phyloP scores from a whole-genome alignment of 2,329 filamentous ascomycete genomes.

The Phyllosticta citriasiana region DNA sequence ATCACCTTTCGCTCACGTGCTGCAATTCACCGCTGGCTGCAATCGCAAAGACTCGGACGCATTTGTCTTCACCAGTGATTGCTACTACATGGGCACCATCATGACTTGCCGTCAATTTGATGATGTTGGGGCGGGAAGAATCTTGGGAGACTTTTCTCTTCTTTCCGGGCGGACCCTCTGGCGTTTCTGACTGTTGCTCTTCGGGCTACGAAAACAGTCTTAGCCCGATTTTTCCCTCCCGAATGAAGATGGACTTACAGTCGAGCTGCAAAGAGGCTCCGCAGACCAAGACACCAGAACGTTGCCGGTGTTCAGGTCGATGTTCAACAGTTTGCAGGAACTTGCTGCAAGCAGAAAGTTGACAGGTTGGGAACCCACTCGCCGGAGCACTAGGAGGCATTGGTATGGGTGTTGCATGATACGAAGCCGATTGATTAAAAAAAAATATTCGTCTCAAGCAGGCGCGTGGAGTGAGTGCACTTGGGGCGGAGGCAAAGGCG shows the following conservation, averaged over 20 bases:
- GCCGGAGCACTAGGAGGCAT: constrained; percentile 23
- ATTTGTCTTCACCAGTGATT: constrained; percentile 86
- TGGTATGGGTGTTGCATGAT: constrained; percentile 32
- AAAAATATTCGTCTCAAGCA: background rate
- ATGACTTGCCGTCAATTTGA: constrained; percentile 53
- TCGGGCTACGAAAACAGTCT: constrained; percentile 16
- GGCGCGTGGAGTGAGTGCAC: background rate
- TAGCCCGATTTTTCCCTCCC: constrained; percentile 14
- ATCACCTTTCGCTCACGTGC: constrained; percentile 63
- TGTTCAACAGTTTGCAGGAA: constrained; percentile 61
- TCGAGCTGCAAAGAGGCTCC: constrained; percentile 13
- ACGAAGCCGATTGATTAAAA: background rate
- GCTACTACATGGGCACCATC: constrained; percentile 61
- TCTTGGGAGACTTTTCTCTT: constrained; percentile 24
- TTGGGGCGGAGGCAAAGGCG: background rate
- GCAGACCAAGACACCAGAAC: constrained; percentile 53
- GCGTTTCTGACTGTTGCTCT: constrained; percentile 13
- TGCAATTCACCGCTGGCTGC: constrained; percentile 50
- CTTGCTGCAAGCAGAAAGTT: constrained; percentile 61
- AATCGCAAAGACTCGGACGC: constrained; percentile 70
- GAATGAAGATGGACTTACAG: constrained; percentile 13
- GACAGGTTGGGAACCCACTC: constrained; percentile 9
- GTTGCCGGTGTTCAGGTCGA: constrained; percentile 48
- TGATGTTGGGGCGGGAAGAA: constrained; percentile 45
- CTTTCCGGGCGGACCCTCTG: constrained; percentile 30